These are phyloP conservation scores for Antrodiella citrinella DNA, from an alignment of 768 basidiomycete species.

Conservation along the genomic window DNA sequence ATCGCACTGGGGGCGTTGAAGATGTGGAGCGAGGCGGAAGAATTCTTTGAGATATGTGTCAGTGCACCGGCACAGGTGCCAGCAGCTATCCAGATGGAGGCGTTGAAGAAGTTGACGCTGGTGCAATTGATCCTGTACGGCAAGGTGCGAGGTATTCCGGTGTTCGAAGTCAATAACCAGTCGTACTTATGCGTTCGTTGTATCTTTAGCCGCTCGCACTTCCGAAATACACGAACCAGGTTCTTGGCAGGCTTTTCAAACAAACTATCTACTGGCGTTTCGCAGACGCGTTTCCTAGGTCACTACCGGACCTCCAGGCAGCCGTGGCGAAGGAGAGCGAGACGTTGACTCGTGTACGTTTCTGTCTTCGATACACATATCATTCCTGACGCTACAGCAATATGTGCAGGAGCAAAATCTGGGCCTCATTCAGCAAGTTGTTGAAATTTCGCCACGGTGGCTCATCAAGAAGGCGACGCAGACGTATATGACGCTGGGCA, in stretches of 20 bases:
- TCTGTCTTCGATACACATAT: neutral
- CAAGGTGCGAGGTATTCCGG: slow-evolving; percentile 56
- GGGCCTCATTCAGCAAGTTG: slow-evolving; percentile 60
- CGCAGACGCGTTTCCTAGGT: slow-evolving; percentile 58
- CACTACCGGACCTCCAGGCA: slow-evolving; percentile 33
- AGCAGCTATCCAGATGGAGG: slow-evolving; percentile 75
- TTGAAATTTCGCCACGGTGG: slow-evolving; percentile 70
- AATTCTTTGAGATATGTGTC: slow-evolving; percentile 75
- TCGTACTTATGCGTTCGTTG: too few species aligned
- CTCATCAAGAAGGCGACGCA: slow-evolving; percentile 70
- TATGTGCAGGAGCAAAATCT: slow-evolving; percentile 59
- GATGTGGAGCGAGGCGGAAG: slow-evolving; percentile 61
- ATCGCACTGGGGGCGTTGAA: slow-evolving; percentile 56
- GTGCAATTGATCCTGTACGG: slow-evolving; percentile 76
- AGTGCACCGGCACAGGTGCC: slow-evolving; percentile 39
- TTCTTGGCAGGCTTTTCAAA: slow-evolving; percentile 55
- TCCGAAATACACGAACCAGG: slow-evolving; percentile 68
- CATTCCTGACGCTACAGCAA: neutral
- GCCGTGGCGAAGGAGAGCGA: slow-evolving; percentile 49
- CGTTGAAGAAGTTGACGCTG: slow-evolving; percentile 74
- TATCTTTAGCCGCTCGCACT: too few species aligned
- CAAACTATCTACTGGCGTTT: slow-evolving; percentile 57
- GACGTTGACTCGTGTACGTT: slow-evolving; percentile 43
- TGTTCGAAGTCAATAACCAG: too few species aligned
- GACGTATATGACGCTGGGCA: slow-evolving; percentile 73